A percentile compares a stretch with the other conserved stretches of the same genome.
phyloP scores from a whole-genome alignment of 1,284 basidiomycete species.

The Austroboletus niveus region DNA sequence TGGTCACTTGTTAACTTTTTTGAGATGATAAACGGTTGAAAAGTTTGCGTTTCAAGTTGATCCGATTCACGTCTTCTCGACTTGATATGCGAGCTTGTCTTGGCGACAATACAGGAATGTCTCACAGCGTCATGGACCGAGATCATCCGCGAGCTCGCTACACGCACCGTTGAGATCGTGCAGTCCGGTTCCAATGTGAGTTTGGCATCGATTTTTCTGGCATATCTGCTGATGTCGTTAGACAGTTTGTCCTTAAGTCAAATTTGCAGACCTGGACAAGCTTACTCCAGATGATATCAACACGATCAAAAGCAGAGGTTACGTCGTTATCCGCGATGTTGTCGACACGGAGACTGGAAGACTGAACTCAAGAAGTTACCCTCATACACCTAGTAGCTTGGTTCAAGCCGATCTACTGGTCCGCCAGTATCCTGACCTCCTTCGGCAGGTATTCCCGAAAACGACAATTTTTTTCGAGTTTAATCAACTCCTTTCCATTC shows the following conservation, averaged over 20 bases:
- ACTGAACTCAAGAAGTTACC: constrained; percentile 56
- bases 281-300: constrained; percentile 47
- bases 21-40: too few species aligned
- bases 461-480: constrained; percentile 68
- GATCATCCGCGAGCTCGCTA: constrained; percentile 49
- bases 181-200: constrained; percentile 50
- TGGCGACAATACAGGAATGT: constrained; percentile 45
- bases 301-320: constrained; percentile 54
- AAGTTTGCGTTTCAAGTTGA: background rate
- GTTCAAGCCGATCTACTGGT: background rate
- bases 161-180: constrained; percentile 43
- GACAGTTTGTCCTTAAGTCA: constrained; percentile 57
- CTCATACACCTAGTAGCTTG: constrained; percentile 46
- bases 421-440: background rate
- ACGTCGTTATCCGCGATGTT: constrained; percentile 61
- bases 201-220: background rate
- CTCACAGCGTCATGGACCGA: constrained; percentile 57
- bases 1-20: too few species aligned
- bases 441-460: constrained; percentile 47
- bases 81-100: constrained; percentile 55
- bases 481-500: constrained; percentile 46
- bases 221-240: background rate
- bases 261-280: constrained; percentile 51
- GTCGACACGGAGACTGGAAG: constrained; percentile 60
- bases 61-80: constrained; percentile 42